Percentiles rank a stretch among this genome's conserved stretches.
Conservation (phyloP, 2,329 filamentous ascomycete genomes). For the Claviceps fusiformis region DNA sequence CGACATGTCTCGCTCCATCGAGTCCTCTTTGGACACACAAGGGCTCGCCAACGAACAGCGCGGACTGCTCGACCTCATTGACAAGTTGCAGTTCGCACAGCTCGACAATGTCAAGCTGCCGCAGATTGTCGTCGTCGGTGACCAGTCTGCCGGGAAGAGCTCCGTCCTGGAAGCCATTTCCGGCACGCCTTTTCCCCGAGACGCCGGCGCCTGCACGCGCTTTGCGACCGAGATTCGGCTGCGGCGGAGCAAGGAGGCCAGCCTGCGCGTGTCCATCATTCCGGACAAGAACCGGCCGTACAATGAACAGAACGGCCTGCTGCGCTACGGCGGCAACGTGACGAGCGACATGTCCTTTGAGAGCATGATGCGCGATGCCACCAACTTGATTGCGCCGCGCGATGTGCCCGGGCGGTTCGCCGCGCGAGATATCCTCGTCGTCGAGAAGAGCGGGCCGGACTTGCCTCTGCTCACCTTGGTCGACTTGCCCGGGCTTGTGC, state of each 20-base stretch:
- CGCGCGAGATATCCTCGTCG: constrained; percentile 38
- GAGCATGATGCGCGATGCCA: constrained; percentile 35
- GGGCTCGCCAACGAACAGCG: constrained; percentile 41
- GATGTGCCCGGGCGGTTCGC: constrained; percentile 37
- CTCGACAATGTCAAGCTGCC: constrained; percentile 40
- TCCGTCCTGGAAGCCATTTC: constrained; percentile 52
- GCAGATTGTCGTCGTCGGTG: constrained; percentile 50
- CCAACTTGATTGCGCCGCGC: constrained; percentile 35
- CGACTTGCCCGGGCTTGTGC: constrained; percentile 46
- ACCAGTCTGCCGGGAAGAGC: constrained; percentile 51
- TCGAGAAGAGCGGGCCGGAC: constrained; percentile 45
- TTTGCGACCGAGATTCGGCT: constrained; percentile 47
- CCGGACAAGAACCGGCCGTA: constrained; percentile 35
- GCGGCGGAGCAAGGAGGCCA: constrained; percentile 30
- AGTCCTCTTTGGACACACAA: constrained; percentile 33
- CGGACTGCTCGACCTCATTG: constrained; percentile 42
- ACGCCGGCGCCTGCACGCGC: constrained; percentile 46
- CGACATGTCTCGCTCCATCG: constrained; percentile 28
- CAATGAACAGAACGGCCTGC: constrained; percentile 32
- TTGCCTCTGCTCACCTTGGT: constrained; percentile 47
- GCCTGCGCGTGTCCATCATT: constrained; percentile 38
- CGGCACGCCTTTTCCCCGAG: constrained; percentile 45
- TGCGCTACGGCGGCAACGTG: constrained; percentile 34
- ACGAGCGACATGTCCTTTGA: constrained; percentile 32
- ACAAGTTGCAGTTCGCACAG: constrained; percentile 39